Conservation (phyloP, 306 rosid genomes). For the Pyrus communis region DNA sequence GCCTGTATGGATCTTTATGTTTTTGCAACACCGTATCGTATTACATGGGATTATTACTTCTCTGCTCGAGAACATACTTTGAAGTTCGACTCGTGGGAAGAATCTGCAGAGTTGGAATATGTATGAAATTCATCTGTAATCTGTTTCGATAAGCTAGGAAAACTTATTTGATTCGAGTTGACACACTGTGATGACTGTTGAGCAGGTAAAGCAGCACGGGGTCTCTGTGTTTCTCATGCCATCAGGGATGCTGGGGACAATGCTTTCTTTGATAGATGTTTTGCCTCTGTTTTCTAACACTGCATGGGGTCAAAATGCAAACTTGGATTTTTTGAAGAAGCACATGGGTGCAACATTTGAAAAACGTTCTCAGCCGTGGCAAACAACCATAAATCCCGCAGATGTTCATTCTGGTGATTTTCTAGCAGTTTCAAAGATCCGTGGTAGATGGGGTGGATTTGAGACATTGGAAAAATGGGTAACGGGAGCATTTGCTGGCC, state of each 20-base stretch:
- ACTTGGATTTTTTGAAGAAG: slow-evolving; percentile 64
- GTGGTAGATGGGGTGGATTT: slow-evolving; percentile 99
- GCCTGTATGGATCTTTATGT: slow-evolving; percentile 97
- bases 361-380: slow-evolving; percentile 72
- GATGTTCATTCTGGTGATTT: slow-evolving; percentile 96
- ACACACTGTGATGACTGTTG: slow-evolving; percentile 17
- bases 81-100: slow-evolving; percentile 88
- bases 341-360: slow-evolving; percentile 94
- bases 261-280: slow-evolving; percentile 74
- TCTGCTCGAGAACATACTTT: slow-evolving; percentile 72
- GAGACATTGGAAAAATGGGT: slow-evolving; percentile 98
- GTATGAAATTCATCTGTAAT: slow-evolving; percentile 35
- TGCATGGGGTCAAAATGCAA: slow-evolving; percentile 85
- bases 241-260: slow-evolving; percentile 93
- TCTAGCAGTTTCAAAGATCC: slow-evolving; percentile 87
- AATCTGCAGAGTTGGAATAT: slow-evolving; percentile 93
- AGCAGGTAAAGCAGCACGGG: slow-evolving; percentile 94
- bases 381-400: slow-evolving; percentile 58
- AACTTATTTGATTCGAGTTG: slow-evolving; percentile 10
- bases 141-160: slow-evolving; percentile 8
- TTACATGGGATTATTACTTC: slow-evolving; percentile 97
- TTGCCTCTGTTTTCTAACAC: slow-evolving; percentile 88
- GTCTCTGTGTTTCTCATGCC: slow-evolving; percentile 98
- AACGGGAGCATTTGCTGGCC: slow-evolving; percentile 98
- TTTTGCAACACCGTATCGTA: slow-evolving; percentile 87